phyloP scores from a whole-genome alignment of 441 rosid genomes.

The Breynia disticha region DNA sequence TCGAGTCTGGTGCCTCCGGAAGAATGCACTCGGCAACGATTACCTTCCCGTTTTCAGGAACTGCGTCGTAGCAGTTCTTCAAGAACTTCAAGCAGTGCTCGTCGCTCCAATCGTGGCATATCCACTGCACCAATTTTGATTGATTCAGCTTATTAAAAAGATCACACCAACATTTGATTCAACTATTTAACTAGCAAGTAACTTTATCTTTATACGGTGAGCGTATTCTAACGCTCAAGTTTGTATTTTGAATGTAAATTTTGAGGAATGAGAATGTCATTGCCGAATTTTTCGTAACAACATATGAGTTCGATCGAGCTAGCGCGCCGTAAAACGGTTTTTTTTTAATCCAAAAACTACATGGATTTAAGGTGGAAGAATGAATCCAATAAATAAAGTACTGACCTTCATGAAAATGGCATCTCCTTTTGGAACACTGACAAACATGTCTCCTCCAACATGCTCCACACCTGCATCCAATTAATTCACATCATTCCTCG shows the following conservation, averaged over 20 bases:
- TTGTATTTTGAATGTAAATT: too few relatives aligned
- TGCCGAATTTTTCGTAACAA: too few relatives aligned
- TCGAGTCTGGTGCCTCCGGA: slow-evolving; percentile 46
- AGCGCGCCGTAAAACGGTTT: too few relatives aligned
- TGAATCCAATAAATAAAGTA: not conserved
- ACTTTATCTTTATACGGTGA: too few relatives aligned
- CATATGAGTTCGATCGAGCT: too few relatives aligned
- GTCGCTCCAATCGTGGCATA: slow-evolving; percentile 77
- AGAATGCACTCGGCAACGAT: slow-evolving; percentile 50
- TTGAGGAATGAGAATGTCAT: too few relatives aligned
- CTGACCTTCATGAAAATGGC: slow-evolving; percentile 75
- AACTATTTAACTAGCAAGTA: too few relatives aligned
- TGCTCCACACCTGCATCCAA: slow-evolving; percentile 43
- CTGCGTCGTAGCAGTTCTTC: slow-evolving; percentile 55
- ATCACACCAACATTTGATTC: too few relatives aligned
- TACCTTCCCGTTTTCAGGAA: slow-evolving; percentile 60
- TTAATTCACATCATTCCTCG: not conserved
- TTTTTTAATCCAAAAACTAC: too few relatives aligned
- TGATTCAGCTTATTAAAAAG: not conserved
- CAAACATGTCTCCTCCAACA: slow-evolving; percentile 74
- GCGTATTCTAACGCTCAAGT: too few relatives aligned
- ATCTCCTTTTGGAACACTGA: slow-evolving; percentile 58
- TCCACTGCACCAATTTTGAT: slow-evolving; percentile 30
- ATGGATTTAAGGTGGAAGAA: not conserved
- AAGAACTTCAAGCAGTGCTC: slow-evolving; percentile 49